Conservation (phyloP, 192 early-diverging fungal species). For the Backusella circina region DNA sequence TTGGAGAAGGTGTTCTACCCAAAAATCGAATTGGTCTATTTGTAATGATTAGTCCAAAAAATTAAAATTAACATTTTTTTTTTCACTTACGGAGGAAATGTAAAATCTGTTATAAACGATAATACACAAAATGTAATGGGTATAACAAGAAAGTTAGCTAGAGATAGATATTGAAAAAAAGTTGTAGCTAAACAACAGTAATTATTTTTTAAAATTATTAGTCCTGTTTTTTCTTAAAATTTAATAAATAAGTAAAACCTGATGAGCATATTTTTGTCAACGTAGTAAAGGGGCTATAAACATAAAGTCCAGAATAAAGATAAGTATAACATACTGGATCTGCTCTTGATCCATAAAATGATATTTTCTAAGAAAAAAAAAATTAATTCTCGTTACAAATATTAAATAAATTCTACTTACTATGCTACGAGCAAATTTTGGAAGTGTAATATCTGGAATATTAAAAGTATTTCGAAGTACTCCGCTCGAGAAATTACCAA, state of each 20-base stretch:
- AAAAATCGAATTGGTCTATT: conserved; percentile 32
- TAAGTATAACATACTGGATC: conserved; percentile 28
- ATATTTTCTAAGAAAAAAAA: conserved; percentile 8
- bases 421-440: conserved; percentile 15
- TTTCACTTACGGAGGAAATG: conserved; percentile 28
- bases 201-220: not conserved
- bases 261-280: conserved; percentile 16
- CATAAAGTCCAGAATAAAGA: conserved; percentile 33
- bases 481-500: conserved; percentile 22
- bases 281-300: conserved; percentile 10
- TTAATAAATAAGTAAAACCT: not conserved
- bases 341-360: conserved; percentile 28
- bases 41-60: not conserved
- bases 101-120: conserved; percentile 10
- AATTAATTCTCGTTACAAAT: not conserved
- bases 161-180: conserved; percentile 21
- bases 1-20: conserved; percentile 28
- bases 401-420: conserved; percentile 8
- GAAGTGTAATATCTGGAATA: conserved; percentile 30
- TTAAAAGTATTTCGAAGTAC: conserved; percentile 11
- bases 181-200: not conserved
- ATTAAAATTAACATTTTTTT: not conserved
- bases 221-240: not conserved
- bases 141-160: conserved; percentile 25
- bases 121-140: conserved; percentile 22